phyloP scores from a whole-genome alignment of 2,329 filamentous ascomycete genomes.

The Pleoardoris graminearum region DNA sequence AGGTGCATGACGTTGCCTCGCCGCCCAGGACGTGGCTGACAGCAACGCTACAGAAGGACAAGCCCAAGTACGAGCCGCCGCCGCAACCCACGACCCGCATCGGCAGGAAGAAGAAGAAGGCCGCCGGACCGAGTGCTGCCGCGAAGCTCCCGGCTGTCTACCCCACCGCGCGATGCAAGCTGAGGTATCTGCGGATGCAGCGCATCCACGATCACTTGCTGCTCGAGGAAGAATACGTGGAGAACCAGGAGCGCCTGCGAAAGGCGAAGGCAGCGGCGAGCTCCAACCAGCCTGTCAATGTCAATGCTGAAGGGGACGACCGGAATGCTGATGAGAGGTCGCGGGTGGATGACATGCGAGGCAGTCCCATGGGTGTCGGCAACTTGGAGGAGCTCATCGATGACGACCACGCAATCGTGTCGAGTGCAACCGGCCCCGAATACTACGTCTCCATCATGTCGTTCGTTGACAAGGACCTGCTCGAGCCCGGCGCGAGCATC shows the following conservation, averaged over 20 bases:
- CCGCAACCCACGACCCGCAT: constrained; percentile 95
- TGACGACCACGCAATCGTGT: constrained; percentile 98
- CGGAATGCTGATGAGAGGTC: constrained; percentile 92
- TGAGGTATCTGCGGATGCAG: constrained; percentile 96
- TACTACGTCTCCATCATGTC: constrained; percentile 99
- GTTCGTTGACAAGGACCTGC: constrained; percentile 97
- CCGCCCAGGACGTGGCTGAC: constrained; percentile 20
- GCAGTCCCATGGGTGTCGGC: constrained; percentile 97
- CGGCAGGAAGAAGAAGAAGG: constrained; percentile 98
- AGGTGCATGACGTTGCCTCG: constrained; percentile 10
- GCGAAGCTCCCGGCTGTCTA: constrained; percentile 94
- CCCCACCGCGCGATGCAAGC: constrained; percentile 95
- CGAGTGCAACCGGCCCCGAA: constrained; percentile 93
- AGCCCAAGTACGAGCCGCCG: constrained; percentile 99
- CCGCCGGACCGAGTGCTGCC: constrained; percentile 86
- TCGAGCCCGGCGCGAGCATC: constrained; percentile 94
- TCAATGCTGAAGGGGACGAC: constrained; percentile 75
- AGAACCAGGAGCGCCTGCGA: constrained; percentile 95
- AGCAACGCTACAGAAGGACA: constrained; percentile 75
- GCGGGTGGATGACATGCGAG: constrained; percentile 96
- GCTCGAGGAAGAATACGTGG: constrained; percentile 97
- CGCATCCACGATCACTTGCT: constrained; percentile 96
- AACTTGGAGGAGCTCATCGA: constrained; percentile 99
- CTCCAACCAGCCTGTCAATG: constrained; percentile 60
- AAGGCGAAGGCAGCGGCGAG: constrained; percentile 77